Percentiles rank a stretch among this genome's conserved stretches.
phyloP scores from a whole-genome alignment of 805 yeast species.

The Kluyveromyces nonfermentans region DNA sequence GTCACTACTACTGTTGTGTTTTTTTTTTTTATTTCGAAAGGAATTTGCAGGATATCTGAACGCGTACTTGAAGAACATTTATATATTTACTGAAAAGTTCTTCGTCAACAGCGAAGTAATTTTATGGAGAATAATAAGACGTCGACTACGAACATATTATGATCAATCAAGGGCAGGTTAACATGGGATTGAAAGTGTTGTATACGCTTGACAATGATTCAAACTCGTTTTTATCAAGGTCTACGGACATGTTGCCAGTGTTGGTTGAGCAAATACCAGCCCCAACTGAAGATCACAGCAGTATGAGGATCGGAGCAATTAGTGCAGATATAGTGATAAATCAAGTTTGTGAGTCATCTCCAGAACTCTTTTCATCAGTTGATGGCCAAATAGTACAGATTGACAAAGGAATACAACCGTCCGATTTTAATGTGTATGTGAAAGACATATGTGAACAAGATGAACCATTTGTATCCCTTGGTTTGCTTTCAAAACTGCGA shows the following conservation, averaged over 20 bases:
- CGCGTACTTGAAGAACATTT: too few relatives aligned
- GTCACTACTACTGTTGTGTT: too few relatives aligned
- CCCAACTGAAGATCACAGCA: slow-evolving; percentile 11
- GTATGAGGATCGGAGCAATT: slow-evolving; percentile 24
- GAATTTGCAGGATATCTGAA: too few relatives aligned
- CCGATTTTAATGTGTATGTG: slow-evolving; percentile 24
- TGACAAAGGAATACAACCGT: slow-evolving; percentile 10
- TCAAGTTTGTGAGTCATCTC: slow-evolving; percentile 26
- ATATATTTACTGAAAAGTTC: background rate
- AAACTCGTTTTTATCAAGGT: slow-evolving; percentile 25
- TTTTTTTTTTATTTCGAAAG: too few relatives aligned
- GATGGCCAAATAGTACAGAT: slow-evolving; percentile 11
- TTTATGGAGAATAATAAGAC: background rate
- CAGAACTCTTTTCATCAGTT: slow-evolving; percentile 20
- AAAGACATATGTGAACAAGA: slow-evolving; percentile 27
- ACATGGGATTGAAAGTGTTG: slow-evolving; percentile 28
- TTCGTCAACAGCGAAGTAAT: background rate
- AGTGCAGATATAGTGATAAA: slow-evolving; percentile 18
- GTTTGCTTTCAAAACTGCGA: slow-evolving; percentile 27
- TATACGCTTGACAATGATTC: slow-evolving; percentile 24
- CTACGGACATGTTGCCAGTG: slow-evolving; percentile 20
- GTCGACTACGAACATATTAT: background rate
- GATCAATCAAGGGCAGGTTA: slow-evolving; percentile 1
- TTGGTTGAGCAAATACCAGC: slow-evolving; percentile 21
- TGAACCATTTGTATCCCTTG: slow-evolving; percentile 30